phyloP scores from a whole-genome alignment of 2,329 filamentous ascomycete species.

The Fusarium sp. region DNA sequence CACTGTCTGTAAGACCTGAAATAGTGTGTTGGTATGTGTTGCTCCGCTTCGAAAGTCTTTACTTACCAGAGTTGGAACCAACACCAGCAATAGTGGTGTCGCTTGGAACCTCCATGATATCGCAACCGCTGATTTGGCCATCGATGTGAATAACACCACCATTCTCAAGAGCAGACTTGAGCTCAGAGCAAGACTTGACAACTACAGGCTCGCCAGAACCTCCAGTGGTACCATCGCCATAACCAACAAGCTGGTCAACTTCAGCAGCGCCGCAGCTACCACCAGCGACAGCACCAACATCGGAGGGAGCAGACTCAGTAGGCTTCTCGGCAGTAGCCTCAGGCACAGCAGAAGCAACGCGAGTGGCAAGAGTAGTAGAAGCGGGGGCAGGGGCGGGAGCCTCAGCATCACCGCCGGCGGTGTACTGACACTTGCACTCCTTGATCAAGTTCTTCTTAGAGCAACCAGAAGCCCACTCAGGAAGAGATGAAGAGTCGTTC shows the following conservation, averaged over 20 bases:
- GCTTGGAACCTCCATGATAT: conserved; percentile 57
- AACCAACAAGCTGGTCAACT: conserved; percentile 44
- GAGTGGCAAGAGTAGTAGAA: conserved; percentile 36
- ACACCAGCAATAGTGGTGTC: conserved; percentile 64
- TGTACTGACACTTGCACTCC: conserved; percentile 50
- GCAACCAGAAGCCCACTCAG: conserved; percentile 49
- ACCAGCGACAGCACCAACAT: conserved; percentile 12
- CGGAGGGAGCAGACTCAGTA: neutral
- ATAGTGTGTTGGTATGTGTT: neutral
- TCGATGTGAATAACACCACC: conserved; percentile 60
- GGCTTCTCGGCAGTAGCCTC: conserved; percentile 5
- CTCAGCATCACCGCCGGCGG: conserved; percentile 35
- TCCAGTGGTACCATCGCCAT: conserved; percentile 58
- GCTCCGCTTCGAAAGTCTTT: no score
- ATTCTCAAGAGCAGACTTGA: conserved; percentile 53
- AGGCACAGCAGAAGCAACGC: conserved; percentile 19
- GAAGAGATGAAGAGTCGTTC: conserved; percentile 46
- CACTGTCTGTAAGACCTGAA: conserved; percentile 52
- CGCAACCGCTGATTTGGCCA: conserved; percentile 55
- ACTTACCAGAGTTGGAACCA: conserved; percentile 53
- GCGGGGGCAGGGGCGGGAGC: conserved; percentile 17
- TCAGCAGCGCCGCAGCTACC: conserved; percentile 36
- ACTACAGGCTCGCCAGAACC: conserved; percentile 59
- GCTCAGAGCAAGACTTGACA: conserved; percentile 59
- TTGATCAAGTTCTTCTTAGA: conserved; percentile 49